These are phyloP conservation scores for Aspergillus intermedius DNA, from an alignment of 2,329 filamentous ascomycete genomes.

Conservation along the genomic window DNA sequence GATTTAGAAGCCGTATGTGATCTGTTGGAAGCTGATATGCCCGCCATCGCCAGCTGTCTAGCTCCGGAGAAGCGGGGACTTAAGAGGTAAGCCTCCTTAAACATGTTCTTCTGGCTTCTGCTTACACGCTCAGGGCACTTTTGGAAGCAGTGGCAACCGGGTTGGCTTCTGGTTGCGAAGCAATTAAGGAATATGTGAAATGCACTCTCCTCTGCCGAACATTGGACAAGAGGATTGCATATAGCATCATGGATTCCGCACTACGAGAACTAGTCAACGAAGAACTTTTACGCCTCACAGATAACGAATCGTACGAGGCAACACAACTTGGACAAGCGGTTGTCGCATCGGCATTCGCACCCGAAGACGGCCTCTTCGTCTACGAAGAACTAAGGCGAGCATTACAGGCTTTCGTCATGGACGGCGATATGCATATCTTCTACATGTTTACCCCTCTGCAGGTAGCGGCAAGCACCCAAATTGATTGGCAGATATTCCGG, in stretches of 20 bases:
- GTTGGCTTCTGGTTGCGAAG: slow-evolving; percentile 58
- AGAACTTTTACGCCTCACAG: slow-evolving; percentile 50
- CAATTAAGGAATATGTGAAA: slow-evolving; percentile 61
- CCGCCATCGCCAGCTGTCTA: slow-evolving; percentile 62
- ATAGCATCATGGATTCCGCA: slow-evolving; percentile 52
- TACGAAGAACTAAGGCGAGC: slow-evolving; percentile 62
- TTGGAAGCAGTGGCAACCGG: slow-evolving; percentile 64
- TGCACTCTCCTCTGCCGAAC: slow-evolving; percentile 62
- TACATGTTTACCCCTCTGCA: slow-evolving; percentile 73
- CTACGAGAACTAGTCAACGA: slow-evolving; percentile 52
- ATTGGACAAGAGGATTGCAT: slow-evolving; percentile 45
- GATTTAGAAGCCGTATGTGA: slow-evolving; percentile 65
- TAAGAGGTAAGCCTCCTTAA: slow-evolving; percentile 47
- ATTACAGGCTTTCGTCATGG: slow-evolving; percentile 68
- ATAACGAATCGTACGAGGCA: slow-evolving; percentile 49
- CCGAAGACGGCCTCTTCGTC: slow-evolving; percentile 68
- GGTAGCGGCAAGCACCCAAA: slow-evolving; percentile 35
- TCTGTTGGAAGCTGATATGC: slow-evolving; percentile 66
- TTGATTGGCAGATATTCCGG: slow-evolving; percentile 68
- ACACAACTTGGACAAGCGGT: slow-evolving; percentile 64
- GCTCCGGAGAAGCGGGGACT: slow-evolving; percentile 61
- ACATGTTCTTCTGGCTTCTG: background rate
- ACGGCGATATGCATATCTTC: slow-evolving; percentile 72
- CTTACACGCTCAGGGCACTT: slow-evolving; percentile 50
- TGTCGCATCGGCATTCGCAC: slow-evolving; percentile 65